Percentiles rank a stretch among this genome's conserved stretches.
phyloP scores from a whole-genome alignment of 441 rosid species.

The Gossypium davidsonii region DNA sequence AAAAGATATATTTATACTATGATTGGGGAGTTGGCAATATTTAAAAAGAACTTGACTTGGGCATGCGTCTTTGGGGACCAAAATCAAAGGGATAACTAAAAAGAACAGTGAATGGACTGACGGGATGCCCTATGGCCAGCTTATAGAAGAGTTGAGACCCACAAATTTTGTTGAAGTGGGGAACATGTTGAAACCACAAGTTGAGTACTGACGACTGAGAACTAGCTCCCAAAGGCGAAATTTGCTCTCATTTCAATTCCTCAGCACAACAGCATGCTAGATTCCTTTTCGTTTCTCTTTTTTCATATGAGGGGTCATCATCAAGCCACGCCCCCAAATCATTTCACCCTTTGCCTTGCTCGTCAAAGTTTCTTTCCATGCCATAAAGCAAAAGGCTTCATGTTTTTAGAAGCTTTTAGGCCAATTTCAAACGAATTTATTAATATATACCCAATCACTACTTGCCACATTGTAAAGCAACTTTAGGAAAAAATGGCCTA shows the following conservation, averaged over 20 bases:
- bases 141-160: constrained; percentile 29
- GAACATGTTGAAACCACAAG: constrained; percentile 34
- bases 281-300: constrained; percentile 13
- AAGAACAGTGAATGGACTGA: background rate
- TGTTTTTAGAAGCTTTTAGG: background rate
- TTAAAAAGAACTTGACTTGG: background rate
- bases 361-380: constrained; percentile 7
- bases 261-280: constrained; percentile 34
- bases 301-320: constrained; percentile 31
- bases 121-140: constrained; percentile 9
- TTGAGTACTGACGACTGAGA: constrained; percentile 9
- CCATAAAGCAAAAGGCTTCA: background rate
- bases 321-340: constrained; percentile 49
- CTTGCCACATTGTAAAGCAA: background rate
- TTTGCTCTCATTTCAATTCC: constrained; percentile 18
- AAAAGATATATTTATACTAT: background rate
- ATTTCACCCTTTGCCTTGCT: constrained; percentile 27
- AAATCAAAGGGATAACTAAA: background rate
- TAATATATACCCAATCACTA: background rate
- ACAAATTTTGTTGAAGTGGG: constrained; percentile 39
- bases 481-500: background rate
- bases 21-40: background rate
- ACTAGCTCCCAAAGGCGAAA: background rate
- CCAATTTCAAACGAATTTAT: background rate
- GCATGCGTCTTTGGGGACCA: constrained; percentile 2